A percentile compares a stretch with the other conserved stretches of the same genome.
Evolutionary conservation across 2,329 filamentous ascomycete genomes (phyloP).

Genomic region (Epichloe baconii): DNA sequence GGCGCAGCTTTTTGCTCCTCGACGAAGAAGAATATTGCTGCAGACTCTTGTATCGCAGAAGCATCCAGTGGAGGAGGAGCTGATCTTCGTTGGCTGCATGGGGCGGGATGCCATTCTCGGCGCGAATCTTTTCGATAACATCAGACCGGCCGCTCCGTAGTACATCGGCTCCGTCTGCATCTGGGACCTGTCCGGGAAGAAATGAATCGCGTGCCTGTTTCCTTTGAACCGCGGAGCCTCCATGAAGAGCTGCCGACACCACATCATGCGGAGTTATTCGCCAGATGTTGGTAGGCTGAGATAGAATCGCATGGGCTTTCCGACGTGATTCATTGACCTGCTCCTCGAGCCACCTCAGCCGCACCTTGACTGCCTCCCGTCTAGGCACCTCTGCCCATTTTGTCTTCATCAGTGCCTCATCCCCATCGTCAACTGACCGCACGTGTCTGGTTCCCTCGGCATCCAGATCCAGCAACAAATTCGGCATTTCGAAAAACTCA

Average conservation of each 20-base stretch:
- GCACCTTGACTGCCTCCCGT: conserved; percentile 12
- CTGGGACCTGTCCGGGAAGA: not conserved
- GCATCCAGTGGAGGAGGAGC: conserved; percentile 24
- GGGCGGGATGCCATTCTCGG: conserved; percentile 19
- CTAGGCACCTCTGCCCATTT: conserved; percentile 17
- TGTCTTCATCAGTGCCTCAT: conserved; percentile 20
- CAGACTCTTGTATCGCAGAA: conserved; percentile 14
- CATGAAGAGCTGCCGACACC: conserved; percentile 21
- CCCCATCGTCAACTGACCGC: conserved; percentile 23
- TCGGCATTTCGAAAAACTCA: conserved; percentile 27
- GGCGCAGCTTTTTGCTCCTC: not conserved
- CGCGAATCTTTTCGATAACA: conserved; percentile 11
- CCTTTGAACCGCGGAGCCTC: not conserved
- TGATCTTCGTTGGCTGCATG: conserved; percentile 16
- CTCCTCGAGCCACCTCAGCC: conserved; percentile 18
- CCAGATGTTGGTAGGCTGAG: conserved; percentile 19
- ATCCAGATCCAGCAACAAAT: conserved; percentile 38
- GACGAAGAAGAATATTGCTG: not conserved
- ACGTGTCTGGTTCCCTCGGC: conserved; percentile 31
- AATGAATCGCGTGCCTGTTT: not conserved
- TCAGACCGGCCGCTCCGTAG: not conserved
- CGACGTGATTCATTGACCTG: conserved; percentile 15
- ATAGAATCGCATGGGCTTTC: conserved; percentile 13
- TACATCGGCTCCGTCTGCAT: not conserved
- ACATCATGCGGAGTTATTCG: conserved; percentile 30